Conservation (phyloP, 164 flowering plant genomes). For the Vitis vinifera region ASM3070453v1 NC_081821.1:11196001-11196500, state of each 20-base stretch:
- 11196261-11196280: constrained; percentile 53
- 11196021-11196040: constrained; percentile 31
- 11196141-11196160: constrained; percentile 56
- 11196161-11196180: constrained; percentile 50
- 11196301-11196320: constrained; percentile 65
- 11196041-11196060: constrained; percentile 52
- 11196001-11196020: constrained; percentile 40
- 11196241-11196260: constrained; percentile 53
- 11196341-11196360: not conserved
- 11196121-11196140: constrained; percentile 52
- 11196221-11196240: constrained; percentile 80
- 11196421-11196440: constrained; percentile 1
- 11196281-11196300: constrained; percentile 63
- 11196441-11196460: constrained; percentile 68
- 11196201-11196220: constrained; percentile 70
- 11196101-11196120: constrained; percentile 66
- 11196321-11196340: constrained; percentile 32
- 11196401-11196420: not conserved
- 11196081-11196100: constrained; percentile 52
- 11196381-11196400: not conserved
- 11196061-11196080: constrained; percentile 51
- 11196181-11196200: constrained; percentile 55
- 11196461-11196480: constrained; percentile 69
- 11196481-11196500: constrained; percentile 97
- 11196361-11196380: not conserved